Evolutionary conservation across 805 yeast genomes (phyloP).

Genomic region (Pichia heedii): DNA sequence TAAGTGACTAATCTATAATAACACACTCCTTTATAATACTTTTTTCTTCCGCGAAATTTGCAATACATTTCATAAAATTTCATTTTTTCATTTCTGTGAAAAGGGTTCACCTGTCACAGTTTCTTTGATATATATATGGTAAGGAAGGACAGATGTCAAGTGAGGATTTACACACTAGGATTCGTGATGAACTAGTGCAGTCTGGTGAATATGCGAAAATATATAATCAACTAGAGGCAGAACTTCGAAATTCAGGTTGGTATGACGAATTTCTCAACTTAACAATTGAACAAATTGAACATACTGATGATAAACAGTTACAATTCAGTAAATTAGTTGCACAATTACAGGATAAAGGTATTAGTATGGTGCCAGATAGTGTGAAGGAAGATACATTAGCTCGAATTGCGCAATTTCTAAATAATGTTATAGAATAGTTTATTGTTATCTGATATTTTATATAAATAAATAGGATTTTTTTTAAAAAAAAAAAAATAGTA

Average conservation of each 20-base stretch:
- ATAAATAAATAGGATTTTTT: no score
- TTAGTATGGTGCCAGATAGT: conserved; percentile 56
- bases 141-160: conserved; percentile 20
- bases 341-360: conserved; percentile 55
- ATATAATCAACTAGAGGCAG: conserved; percentile 50
- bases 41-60: no score
- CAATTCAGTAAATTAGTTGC: conserved; percentile 46
- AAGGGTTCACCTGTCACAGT: no score
- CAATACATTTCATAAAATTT: no score
- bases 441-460: no score
- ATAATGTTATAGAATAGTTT: conserved; percentile 33
- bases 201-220: conserved; percentile 79
- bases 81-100: no score
- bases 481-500: no score
- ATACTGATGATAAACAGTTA: conserved; percentile 14
- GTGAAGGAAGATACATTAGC: conserved; percentile 52
- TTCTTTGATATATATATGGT: no score
- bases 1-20: no score
- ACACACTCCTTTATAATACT: no score
- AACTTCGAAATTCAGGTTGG: conserved; percentile 78
- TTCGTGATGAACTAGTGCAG: conserved; percentile 60
- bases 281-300: conserved; percentile 37
- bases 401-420: conserved; percentile 51
- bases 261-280: conserved; percentile 58
- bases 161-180: conserved; percentile 37